These are phyloP conservation scores for Yarrowia bubula DNA, from an alignment of 805 yeast genomes.

Conservation along the genomic window DNA sequence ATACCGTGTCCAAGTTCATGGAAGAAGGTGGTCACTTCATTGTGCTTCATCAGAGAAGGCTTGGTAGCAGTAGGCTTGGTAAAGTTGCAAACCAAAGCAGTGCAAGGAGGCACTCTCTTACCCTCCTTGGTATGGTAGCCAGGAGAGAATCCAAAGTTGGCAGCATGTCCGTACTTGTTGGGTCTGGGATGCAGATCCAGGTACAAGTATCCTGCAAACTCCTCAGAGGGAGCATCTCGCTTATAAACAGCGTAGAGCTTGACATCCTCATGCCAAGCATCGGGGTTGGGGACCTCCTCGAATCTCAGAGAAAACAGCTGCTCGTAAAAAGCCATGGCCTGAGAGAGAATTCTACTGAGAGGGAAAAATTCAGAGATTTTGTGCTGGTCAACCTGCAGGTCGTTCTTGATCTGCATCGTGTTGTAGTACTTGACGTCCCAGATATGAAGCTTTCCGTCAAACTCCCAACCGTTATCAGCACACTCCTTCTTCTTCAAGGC, in stretches of 20 bases:
- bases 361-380: constrained; percentile 79
- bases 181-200: constrained; percentile 83
- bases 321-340: constrained; percentile 73
- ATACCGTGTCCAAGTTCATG: constrained; percentile 91
- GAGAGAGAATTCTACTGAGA: constrained; percentile 58
- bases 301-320: constrained; percentile 67
- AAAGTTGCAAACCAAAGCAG: constrained; percentile 81
- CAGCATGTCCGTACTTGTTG: constrained; percentile 88
- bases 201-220: constrained; percentile 74
- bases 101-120: constrained; percentile 58
- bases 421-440: constrained; percentile 77
- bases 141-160: constrained; percentile 67
- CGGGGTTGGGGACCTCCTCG: constrained; percentile 46
- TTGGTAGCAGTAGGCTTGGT: constrained; percentile 67
- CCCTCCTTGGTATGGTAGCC: constrained; percentile 55
- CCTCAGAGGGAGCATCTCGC: constrained; percentile 51
- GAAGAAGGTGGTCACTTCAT: constrained; percentile 79
- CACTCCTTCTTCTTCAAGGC: constrained; percentile 55
- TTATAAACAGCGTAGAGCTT: constrained; percentile 64
- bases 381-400: constrained; percentile 68
- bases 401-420: constrained; percentile 61
- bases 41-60: constrained; percentile 74
- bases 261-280: constrained; percentile 78
- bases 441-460: constrained; percentile 47
- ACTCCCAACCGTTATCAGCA: constrained; percentile 45